phyloP scores from a whole-genome alignment of 1,284 basidiomycete genomes.

The Anthracocystis panici-leucophaei region DNA sequence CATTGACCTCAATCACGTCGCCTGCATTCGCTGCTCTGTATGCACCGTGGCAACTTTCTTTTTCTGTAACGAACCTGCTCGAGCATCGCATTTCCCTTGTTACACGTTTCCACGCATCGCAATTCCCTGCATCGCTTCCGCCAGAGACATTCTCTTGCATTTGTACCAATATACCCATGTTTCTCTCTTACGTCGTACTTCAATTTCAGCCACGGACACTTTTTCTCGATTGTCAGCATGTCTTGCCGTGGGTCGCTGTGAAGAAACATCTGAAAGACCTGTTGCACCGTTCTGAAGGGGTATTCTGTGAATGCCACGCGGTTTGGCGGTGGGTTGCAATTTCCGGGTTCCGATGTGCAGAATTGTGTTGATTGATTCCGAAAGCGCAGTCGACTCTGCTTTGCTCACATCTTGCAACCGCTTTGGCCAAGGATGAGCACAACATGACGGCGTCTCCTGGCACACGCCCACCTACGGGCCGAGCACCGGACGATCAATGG shows the following conservation, averaged over 20 bases:
- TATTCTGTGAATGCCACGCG: background rate
- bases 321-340: background rate
- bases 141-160: conserved; percentile 6
- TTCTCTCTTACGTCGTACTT: background rate
- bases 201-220: background rate
- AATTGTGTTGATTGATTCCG: background rate
- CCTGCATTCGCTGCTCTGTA: background rate
- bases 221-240: background rate
- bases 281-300: too few relatives aligned
- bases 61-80: background rate
- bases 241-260: too few relatives aligned
- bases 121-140: conserved; percentile 2
- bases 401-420: background rate
- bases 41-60: background rate
- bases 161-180: conserved; percentile 6
- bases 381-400: background rate
- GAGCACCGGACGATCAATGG: conserved; percentile 52
- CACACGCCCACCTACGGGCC: conserved; percentile 16
- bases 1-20: background rate
- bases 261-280: too few relatives aligned
- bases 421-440: conserved; percentile 22
- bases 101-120: background rate
- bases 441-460: conserved; percentile 32
- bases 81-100: conserved; percentile 1
- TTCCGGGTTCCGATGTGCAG: conserved; percentile 10